Percentiles rank a stretch among this genome's conserved stretches.
Conservation (phyloP, 2,329 filamentous ascomycete species). For the Tolypocladium sp. region DNA sequence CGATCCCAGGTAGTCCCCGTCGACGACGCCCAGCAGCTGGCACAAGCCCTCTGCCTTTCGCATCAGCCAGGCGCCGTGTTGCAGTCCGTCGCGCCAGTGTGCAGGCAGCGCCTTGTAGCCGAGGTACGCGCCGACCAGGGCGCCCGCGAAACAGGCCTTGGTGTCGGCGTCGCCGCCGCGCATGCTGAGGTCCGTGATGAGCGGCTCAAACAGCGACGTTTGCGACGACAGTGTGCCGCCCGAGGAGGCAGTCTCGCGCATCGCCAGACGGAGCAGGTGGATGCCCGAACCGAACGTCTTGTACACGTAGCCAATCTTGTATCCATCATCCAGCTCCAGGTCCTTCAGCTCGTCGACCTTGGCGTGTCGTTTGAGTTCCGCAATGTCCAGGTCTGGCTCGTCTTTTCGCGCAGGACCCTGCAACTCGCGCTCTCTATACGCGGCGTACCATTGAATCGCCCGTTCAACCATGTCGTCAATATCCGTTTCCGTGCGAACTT, state of each 20-base stretch:
- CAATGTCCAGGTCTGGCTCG: conserved; percentile 24
- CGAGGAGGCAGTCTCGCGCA: conserved; percentile 19
- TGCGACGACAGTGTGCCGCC: conserved; percentile 9
- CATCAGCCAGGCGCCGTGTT: conserved; percentile 33
- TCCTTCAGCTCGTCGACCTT: conserved; percentile 25
- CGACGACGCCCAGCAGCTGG: conserved; percentile 24
- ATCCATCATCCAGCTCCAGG: conserved; percentile 32
- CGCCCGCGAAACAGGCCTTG: conserved; percentile 42
- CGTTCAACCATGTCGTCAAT: conserved; percentile 30
- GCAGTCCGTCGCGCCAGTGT: conserved; percentile 39
- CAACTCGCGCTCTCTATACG: conserved; percentile 9
- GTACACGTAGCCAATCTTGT: conserved; percentile 43
- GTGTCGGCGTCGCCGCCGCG: conserved; percentile 45
- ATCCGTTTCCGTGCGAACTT: conserved; percentile 27
- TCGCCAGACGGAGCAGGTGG: conserved; percentile 31
- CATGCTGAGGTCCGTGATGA: conserved; percentile 40
- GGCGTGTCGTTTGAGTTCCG: conserved; percentile 31
- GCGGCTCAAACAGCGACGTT: conserved; percentile 29
- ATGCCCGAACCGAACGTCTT: conserved; percentile 41
- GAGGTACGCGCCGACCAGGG: conserved; percentile 36
- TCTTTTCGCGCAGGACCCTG: conserved; percentile 14
- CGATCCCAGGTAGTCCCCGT: conserved; percentile 21
- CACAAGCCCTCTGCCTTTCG: conserved; percentile 32
- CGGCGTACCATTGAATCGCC: conserved; percentile 28
- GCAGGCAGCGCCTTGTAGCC: conserved; percentile 35